A percentile compares a stretch with the other conserved stretches of the same genome.
Evolutionary conservation across 2,329 filamentous ascomycete genomes (phyloP).

Genomic region (Aphanocladium album): DNA sequence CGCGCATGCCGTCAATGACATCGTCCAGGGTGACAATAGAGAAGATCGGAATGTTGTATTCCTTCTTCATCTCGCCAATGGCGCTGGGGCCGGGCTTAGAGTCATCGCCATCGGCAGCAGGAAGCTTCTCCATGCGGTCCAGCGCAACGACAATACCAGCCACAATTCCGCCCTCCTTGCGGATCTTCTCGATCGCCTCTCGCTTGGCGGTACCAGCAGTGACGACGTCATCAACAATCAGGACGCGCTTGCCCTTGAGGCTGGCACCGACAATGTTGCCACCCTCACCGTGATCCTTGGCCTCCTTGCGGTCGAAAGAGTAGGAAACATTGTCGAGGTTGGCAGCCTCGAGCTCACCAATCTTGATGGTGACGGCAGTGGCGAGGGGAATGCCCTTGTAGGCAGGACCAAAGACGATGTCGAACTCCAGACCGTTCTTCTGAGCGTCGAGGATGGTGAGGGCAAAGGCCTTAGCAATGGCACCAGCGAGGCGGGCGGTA

Average conservation of each 20-base stretch:
- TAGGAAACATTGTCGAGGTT: slow-evolving; percentile 71
- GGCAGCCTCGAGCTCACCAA: slow-evolving; percentile 62
- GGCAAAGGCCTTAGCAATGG: slow-evolving; percentile 79
- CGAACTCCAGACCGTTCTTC: slow-evolving; percentile 53
- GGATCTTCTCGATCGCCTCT: slow-evolving; percentile 86
- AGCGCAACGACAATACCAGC: slow-evolving; percentile 85
- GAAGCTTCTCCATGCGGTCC: slow-evolving; percentile 80
- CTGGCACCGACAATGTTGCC: slow-evolving; percentile 86
- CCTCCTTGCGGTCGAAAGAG: slow-evolving; percentile 93
- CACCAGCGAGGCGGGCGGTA: slow-evolving; percentile 68
- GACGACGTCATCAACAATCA: slow-evolving; percentile 96
- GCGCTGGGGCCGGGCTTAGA: slow-evolving; percentile 68
- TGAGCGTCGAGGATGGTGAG: slow-evolving; percentile 51
- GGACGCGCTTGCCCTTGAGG: slow-evolving; percentile 75
- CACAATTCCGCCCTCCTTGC: slow-evolving; percentile 75
- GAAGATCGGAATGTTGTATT: slow-evolving; percentile 78
- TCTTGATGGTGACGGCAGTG: slow-evolving; percentile 68
- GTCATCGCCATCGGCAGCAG: slow-evolving; percentile 59
- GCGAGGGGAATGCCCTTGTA: slow-evolving; percentile 98
- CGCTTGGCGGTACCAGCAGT: slow-evolving; percentile 92
- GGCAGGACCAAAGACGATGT: slow-evolving; percentile 87
- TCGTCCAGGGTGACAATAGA: slow-evolving; percentile 81
- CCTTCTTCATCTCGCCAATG: slow-evolving; percentile 77
- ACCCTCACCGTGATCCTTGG: slow-evolving; percentile 92
- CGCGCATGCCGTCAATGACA: slow-evolving; percentile 65